Conservation (phyloP, 106 monocot genomes). For the Dendrobium huoshanense region DNA sequence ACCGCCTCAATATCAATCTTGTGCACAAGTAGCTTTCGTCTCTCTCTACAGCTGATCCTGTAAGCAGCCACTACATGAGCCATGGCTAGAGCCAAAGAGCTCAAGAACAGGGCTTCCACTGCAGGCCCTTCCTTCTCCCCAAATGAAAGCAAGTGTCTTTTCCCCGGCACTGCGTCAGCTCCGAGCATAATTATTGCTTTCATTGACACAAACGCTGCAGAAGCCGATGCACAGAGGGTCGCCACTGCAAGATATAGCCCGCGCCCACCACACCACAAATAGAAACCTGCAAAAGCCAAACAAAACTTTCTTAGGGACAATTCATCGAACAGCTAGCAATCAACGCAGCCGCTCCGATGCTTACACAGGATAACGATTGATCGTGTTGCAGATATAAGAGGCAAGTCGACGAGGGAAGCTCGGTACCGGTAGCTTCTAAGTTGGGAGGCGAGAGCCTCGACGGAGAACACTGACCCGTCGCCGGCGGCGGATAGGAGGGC, state of each 20-base stretch:
- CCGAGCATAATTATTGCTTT: constrained; percentile 5
- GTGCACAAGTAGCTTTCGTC: constrained; percentile 10
- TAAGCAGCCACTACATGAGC: constrained; percentile 10
- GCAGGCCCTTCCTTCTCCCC: constrained; percentile 1
- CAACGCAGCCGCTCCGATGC: neutral
- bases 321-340: constrained; percentile 1
- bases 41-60: constrained; percentile 7
- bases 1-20: constrained; percentile 16
- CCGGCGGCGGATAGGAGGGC: constrained; percentile 5
- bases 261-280: constrained; percentile 1
- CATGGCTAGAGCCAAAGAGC: constrained; percentile 9
- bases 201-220: constrained; percentile 5
- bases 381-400: constrained; percentile 4
- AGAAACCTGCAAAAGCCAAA: neutral
- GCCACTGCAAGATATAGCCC: neutral
- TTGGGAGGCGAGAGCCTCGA: neutral
- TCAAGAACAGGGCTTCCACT: constrained; percentile 11
- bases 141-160: neutral
- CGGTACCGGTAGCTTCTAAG: constrained; percentile 8
- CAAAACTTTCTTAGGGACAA: neutral
- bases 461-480: neutral
- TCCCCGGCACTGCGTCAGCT: neutral
- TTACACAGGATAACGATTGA: constrained; percentile 11
- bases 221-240: neutral
- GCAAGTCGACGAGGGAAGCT: constrained; percentile 6